Base-by-base conservation (phyloP, 1,284 basidiomycete species). In the Ganoderma boninense region DNA sequence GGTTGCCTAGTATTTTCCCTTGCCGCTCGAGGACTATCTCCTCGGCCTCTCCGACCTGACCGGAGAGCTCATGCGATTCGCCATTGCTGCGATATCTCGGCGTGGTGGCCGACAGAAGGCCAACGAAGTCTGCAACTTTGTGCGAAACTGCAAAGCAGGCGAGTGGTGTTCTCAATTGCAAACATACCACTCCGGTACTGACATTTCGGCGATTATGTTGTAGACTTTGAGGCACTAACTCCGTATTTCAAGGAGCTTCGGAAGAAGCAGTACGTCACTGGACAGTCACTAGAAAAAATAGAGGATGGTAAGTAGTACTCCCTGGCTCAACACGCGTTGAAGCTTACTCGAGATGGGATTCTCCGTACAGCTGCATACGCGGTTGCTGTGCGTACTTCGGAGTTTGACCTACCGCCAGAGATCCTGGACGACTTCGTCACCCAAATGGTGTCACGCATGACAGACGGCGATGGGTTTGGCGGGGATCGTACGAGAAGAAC, bases 21-120 rank as follows among this genome's bases (percentile, higher is more conserved):
- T 95, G 38, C 86, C 95, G 2, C 79, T 88, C 35, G 89, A 92
- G 66, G 97, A 98, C 76, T 99, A 98, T 79, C 85, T 98, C 18
- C 88, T 99, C 2, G 97, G 97, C 18, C 84, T 98, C 40, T 96
- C 95, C 1, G 97, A 99, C 80, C 85, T 99, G 43, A 98, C 96
- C 0, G 97, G 97, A 56, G 97, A 99, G 81, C 89, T 97, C n/a
- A 99, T 99, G 97, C 89, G 97, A 46, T 94, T 93, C 73, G 96
- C 96, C 4, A 98, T 97, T 71, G 94, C 90, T 56, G 86, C 89
- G 16, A 88, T 94, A 61, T 85, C 92, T 10, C 88, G 88, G 29
- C 89, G 89, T 43, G 92, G 92, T 1, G 92, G 94, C 32, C 89
- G 91, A 63, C 84, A 87, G 69, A 91, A 88, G 73, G 94, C 95